Evolutionary conservation across 768 basidiomycete species (phyloP), one percentile per base, ranked within the genome.

Genomic region (Calocera cornea): DNA sequence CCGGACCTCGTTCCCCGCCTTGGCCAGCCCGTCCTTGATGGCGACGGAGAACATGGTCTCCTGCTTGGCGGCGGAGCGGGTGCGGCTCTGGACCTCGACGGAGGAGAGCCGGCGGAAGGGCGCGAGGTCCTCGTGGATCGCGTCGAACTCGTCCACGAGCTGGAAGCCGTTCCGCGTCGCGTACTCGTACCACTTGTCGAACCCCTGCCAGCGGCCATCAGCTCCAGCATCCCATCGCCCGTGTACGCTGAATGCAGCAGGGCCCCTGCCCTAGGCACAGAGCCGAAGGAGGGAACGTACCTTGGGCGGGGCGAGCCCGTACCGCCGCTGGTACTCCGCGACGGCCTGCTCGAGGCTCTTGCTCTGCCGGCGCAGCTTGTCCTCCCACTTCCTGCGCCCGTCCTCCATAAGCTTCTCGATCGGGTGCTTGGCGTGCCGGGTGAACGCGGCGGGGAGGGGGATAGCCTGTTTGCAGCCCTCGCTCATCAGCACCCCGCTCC

Each of bases 141-240:
- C 79, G 71, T 84, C 83, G 71, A 84, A 85, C 68, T 84, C 83
- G 71, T 84, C 83, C 7, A 80, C 79, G 5, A 84, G 76, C 65
- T 79, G 80, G 29, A 85, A 79, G 40, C 80, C 74, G 71, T 84
- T 73, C 40, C 76, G 69, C 54, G 77, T 67, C 29, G 79, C 79
- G 71, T 82, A 84, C 7, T 74, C 71, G 10, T 29, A 81, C 81
- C 80, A 81, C 34, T 77, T 76, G 34, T 81, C 80, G 67, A 82
- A 82, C 1, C 82, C 82, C 41, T 72, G 74, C 3, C 80, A 80
- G 0, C 19, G 38, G 33, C 2, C n/a, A 16, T 65, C 2, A 34
- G 33, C 17, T 22, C 19, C 41, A 29, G 40, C 27, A 66, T 49
- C 8, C 44, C 19, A 49, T 31, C 63, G 33, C 24, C 44, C 44